phyloP scores from a whole-genome alignment of 2,329 filamentous ascomycete genomes.

The Talaromyces sp. region DNA sequence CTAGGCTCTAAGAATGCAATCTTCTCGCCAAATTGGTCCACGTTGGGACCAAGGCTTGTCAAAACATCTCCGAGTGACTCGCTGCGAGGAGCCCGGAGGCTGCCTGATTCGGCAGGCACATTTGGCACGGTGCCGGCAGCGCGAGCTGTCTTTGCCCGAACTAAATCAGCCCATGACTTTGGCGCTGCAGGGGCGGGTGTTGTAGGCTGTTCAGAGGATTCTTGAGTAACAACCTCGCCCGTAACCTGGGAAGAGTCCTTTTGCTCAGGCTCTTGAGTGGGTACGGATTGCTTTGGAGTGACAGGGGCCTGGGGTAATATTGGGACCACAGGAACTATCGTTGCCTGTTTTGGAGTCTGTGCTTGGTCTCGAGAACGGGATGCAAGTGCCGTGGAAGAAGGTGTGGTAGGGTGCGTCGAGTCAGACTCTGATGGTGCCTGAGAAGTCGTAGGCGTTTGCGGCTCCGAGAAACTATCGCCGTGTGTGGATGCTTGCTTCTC shows the following conservation, averaged over 20 bases:
- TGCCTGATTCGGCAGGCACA: conserved; percentile 36
- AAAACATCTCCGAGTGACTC: conserved; percentile 75
- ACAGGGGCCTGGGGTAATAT: conserved; percentile 41
- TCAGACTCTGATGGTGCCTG: conserved; percentile 58
- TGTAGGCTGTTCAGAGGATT: conserved; percentile 32
- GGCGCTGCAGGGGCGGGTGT: conserved; percentile 51
- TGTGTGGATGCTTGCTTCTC: conserved; percentile 27
- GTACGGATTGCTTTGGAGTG: conserved; percentile 32
- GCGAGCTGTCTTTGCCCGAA: conserved; percentile 52
- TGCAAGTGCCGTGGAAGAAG: conserved; percentile 50
- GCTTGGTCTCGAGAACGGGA: conserved; percentile 35
- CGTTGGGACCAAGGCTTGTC: conserved; percentile 66
- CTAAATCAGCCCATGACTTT: conserved; percentile 68
- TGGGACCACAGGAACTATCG: conserved; percentile 53
- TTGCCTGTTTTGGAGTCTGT: conserved; percentile 37
- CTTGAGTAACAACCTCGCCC: conserved; percentile 12
- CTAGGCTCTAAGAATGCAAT: conserved; percentile 85
- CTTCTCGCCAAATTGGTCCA: conserved; percentile 57
- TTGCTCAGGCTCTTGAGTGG: conserved; percentile 38
- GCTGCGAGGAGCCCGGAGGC: conserved; percentile 49
- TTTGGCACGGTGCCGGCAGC: conserved; percentile 31
- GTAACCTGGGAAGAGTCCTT: conserved; percentile 9
- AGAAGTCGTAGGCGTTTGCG: conserved; percentile 59
- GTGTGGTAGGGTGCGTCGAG: conserved; percentile 56
- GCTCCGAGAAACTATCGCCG: conserved; percentile 40